Percentiles rank a stretch among this genome's conserved stretches.
Conservation (phyloP, 1,284 basidiomycete species). For the Tilletia walkeri region DNA sequence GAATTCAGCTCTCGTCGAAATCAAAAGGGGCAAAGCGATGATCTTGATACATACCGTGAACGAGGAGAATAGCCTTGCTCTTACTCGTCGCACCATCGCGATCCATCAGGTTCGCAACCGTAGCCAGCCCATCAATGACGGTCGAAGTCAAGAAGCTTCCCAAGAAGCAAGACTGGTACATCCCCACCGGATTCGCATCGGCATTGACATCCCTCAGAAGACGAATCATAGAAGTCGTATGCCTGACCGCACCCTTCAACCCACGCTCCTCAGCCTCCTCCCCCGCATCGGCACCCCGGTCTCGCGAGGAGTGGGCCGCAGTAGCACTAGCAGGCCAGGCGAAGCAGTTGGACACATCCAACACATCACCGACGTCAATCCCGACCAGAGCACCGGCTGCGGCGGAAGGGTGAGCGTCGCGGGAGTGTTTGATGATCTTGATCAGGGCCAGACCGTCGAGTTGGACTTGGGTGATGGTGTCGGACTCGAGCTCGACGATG, state of each 20-base stretch:
- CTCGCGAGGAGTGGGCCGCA: background rate
- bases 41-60: slow-evolving; percentile 32
- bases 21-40: background rate
- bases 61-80: slow-evolving; percentile 51
- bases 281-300: slow-evolving; percentile 34
- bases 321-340: slow-evolving; percentile 39
- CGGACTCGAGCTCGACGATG: slow-evolving; percentile 5
- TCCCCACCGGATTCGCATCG: slow-evolving; percentile 91
- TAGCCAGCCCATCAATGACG: slow-evolving; percentile 71
- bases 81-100: slow-evolving; percentile 49
- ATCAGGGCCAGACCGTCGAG: slow-evolving; percentile 53
- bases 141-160: slow-evolving; percentile 65
- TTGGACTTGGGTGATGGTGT: slow-evolving; percentile 41
- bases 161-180: slow-evolving; percentile 94
- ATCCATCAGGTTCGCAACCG: slow-evolving; percentile 50
- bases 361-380: slow-evolving; percentile 49
- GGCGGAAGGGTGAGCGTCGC: slow-evolving; percentile 49
- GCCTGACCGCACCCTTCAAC: slow-evolving; percentile 57
- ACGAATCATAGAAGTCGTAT: slow-evolving; percentile 80
- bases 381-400: slow-evolving; percentile 51
- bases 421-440: slow-evolving; percentile 55
- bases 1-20: background rate
- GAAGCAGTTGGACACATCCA: slow-evolving; percentile 53
- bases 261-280: slow-evolving; percentile 48
- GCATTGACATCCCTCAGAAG: slow-evolving; percentile 86